Evolutionary conservation across 2,329 filamentous ascomycete genomes (phyloP).

Genomic region (Alternaria longipes): DNA sequence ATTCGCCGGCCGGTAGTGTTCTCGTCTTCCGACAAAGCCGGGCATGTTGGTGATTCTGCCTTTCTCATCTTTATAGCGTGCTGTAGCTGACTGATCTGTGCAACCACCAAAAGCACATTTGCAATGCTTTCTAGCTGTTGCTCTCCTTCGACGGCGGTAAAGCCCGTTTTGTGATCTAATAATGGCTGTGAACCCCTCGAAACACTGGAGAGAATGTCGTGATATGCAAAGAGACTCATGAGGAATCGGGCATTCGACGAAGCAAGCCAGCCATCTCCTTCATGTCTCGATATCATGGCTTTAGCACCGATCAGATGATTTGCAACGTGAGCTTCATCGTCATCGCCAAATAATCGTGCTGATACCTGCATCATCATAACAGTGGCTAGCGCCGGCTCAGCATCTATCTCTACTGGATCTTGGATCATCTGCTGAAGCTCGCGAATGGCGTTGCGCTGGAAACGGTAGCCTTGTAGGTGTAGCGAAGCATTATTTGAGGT

Average conservation of each 20-base stretch:
- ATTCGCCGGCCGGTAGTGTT: conserved; percentile 29
- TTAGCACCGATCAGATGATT: conserved; percentile 44
- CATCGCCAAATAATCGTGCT: conserved; percentile 34
- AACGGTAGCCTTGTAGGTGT: conserved; percentile 36
- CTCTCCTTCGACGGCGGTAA: conserved; percentile 37
- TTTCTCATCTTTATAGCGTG: conserved; percentile 29
- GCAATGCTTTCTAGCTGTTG: conserved; percentile 37
- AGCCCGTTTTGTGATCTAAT: conserved; percentile 30
- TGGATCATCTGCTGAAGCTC: conserved; percentile 38
- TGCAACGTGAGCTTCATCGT: conserved; percentile 35
- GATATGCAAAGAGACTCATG: conserved; percentile 43
- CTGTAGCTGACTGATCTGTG: conserved; percentile 39
- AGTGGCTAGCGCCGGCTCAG: conserved; percentile 40
- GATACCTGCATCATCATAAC: conserved; percentile 49
- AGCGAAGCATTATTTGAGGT: conserved; percentile 31
- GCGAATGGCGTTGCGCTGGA: conserved; percentile 41
- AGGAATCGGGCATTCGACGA: conserved; percentile 40
- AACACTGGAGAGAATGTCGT: conserved; percentile 45
- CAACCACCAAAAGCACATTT: conserved; percentile 36
- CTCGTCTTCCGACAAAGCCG: conserved; percentile 27
- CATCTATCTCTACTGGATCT: conserved; percentile 26
- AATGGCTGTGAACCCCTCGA: conserved; percentile 39
- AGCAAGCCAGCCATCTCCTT: conserved; percentile 11
- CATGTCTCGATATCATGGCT: conserved; percentile 39
- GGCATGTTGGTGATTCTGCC: neutral